Base-by-base conservation (phyloP, 257 asterid genomes). In the Capsicum pubescens region DNA sequence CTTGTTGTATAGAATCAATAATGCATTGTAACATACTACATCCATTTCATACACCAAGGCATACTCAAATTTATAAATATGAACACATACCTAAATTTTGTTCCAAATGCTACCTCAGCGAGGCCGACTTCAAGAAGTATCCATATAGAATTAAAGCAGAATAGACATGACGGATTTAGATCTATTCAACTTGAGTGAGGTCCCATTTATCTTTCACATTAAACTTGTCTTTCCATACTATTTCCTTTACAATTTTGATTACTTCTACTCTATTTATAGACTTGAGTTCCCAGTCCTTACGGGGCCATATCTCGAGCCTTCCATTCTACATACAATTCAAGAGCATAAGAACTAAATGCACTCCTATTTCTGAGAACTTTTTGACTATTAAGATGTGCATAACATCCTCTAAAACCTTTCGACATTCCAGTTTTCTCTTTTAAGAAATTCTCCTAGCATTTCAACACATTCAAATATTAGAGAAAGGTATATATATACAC, bases 271-370 rank as follows among this genome's bases (percentile, higher is more conserved):
- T 87, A 77, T 96, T 94, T 26, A 96, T 90, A 2, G 98, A 94
- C 90, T 93, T 93, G 4, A 94, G 97, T 58, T 93, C 97, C 95
- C 97, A 94, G 74, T 92, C 96, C 89, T 88, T 91, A 0, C 95
- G 87, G 39, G 99, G 98, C 81, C 87, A 86, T 50, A 96, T 91
- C 90, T 96, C 99, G 0, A 96, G 90, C 81, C 99, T 85, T 61
- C 91, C 91, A 54, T 91, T 90, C n/a, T 77, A 93, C 69, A 92
- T 72, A 84, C 99, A 94, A 89, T 90, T 87, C 82, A 97, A 93
- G 39, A 93, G 92, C 11, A 84, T 86, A 0, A 98, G 98, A 44
- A 95, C 90, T 85, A 93, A 86, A 87, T 89, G 93, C 63, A 95
- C 98, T 70, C 90, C 82, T 55, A 93, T 91, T 63, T 91, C 91